These are phyloP conservation scores for Alternaria sp. DNA, from an alignment of 2,329 filamentous ascomycete species.

Conservation along the genomic window DNA sequence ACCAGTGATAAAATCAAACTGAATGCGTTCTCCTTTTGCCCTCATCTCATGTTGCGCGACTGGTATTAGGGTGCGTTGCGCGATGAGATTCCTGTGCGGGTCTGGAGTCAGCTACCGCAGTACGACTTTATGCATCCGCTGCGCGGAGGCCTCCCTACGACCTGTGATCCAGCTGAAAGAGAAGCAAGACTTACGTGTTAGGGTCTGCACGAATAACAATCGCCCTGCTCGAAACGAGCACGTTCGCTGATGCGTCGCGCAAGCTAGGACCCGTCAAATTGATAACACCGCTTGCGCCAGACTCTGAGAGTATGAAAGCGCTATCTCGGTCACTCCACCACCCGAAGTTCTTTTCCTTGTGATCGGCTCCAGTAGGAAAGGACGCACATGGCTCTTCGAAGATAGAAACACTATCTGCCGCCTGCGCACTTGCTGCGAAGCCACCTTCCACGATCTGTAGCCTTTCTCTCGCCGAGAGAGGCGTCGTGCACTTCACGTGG, in stretches of 20 bases:
- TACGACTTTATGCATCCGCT: background rate
- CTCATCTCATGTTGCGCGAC: conserved; percentile 13
- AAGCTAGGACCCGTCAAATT: background rate
- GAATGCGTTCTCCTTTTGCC: background rate
- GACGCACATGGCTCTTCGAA: background rate
- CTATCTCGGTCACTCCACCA: background rate
- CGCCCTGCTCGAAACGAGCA: background rate
- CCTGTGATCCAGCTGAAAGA: too few relatives aligned
- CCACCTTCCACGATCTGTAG: conserved; percentile 34
- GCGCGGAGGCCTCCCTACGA: background rate
- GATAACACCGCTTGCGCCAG: conserved; percentile 39
- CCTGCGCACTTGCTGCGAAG: conserved; percentile 40
- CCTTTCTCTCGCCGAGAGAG: background rate
- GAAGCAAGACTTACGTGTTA: conserved; percentile 19
- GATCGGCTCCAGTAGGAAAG: conserved; percentile 25
- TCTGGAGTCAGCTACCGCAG: conserved; percentile 34
- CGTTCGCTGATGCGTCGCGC: background rate
- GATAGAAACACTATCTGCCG: background rate
- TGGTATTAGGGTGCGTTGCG: conserved; percentile 46
- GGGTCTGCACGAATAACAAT: background rate
- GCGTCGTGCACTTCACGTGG: conserved; percentile 19
- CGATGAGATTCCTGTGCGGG: conserved; percentile 46
- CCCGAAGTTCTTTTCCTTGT: conserved; percentile 7
- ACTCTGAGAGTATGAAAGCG: conserved; percentile 35
- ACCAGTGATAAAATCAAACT: background rate